Evolutionary conservation across 306 rosid genomes (phyloP).

Genomic region (Leucaena leucocephala): DNA sequence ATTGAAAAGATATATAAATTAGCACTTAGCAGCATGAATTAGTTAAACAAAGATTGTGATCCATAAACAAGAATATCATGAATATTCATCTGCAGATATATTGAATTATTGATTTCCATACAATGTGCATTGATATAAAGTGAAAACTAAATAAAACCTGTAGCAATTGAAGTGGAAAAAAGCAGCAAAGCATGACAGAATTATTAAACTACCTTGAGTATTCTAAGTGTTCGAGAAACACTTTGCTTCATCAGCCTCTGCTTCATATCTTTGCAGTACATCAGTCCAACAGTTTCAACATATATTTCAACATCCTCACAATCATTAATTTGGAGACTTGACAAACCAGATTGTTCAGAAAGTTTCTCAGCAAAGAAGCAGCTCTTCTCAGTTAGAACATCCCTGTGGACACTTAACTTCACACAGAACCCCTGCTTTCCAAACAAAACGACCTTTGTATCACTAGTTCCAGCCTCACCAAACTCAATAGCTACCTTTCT

Average conservation of each 20-base stretch:
- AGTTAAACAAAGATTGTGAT: slow-evolving; percentile 10
- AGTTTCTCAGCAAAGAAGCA: slow-evolving; percentile 67
- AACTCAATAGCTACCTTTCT: slow-evolving; percentile 94
- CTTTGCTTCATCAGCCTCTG: slow-evolving; percentile 87
- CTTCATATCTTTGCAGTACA: slow-evolving; percentile 91
- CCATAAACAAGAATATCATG: not conserved
- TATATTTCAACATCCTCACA: slow-evolving; percentile 92
- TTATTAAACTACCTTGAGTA: slow-evolving; percentile 67
- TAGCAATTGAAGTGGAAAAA: slow-evolving; percentile 26
- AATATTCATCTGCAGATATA: slow-evolving; percentile 11
- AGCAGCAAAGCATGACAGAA: slow-evolving; percentile 14
- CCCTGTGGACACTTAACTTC: slow-evolving; percentile 83
- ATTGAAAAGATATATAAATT: slow-evolving; percentile 5
- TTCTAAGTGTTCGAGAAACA: slow-evolving; percentile 77
- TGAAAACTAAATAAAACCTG: not conserved
- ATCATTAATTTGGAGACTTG: slow-evolving; percentile 71
- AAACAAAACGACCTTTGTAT: slow-evolving; percentile 66
- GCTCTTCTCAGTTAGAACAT: slow-evolving; percentile 65
- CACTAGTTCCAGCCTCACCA: slow-evolving; percentile 89
- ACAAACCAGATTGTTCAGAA: slow-evolving; percentile 48
- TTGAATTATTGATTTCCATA: slow-evolving; percentile 1
- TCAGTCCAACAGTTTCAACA: slow-evolving; percentile 87
- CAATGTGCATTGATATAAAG: not conserved
- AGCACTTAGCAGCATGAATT: not conserved
- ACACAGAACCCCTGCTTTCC: slow-evolving; percentile 96